phyloP scores from a whole-genome alignment of 148 eudicot species.

The Silene conica region DNA sequence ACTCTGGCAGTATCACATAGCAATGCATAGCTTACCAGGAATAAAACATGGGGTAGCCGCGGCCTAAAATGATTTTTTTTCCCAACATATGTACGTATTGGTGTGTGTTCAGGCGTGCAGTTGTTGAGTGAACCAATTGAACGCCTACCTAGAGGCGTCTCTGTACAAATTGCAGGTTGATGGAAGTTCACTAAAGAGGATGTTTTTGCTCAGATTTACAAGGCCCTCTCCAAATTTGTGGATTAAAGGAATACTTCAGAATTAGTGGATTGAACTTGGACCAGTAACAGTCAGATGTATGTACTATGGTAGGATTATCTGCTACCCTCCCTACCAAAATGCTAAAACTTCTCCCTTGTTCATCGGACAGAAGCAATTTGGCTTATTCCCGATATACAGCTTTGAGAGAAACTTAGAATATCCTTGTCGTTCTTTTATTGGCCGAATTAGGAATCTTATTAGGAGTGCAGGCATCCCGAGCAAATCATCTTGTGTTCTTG shows the following conservation, averaged over 20 bases:
- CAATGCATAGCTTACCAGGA: background rate
- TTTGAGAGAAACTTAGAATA: background rate
- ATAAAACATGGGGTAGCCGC: background rate
- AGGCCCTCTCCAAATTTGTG: background rate
- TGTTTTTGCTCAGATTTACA: background rate
- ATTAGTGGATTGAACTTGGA: background rate
- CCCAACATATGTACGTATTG: background rate
- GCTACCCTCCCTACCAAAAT: background rate
- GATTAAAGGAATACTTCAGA: background rate
- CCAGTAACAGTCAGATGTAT: background rate
- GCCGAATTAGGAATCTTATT: background rate
- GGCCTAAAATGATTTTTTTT: background rate
- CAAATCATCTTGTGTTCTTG: no score
- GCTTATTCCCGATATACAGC: no score
- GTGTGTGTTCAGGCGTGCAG: background rate
- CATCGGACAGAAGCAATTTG: no score
- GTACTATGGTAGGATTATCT: background rate
- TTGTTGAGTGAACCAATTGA: background rate
- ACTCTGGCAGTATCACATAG: conserved; percentile 28
- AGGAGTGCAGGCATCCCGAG: no score
- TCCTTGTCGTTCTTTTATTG: background rate
- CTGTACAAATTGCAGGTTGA: background rate
- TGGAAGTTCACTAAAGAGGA: background rate
- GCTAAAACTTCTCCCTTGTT: background rate
- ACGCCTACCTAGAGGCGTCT: background rate